phyloP scores from a whole-genome alignment of 805 yeast species.

The Lachancea sp. region DNA sequence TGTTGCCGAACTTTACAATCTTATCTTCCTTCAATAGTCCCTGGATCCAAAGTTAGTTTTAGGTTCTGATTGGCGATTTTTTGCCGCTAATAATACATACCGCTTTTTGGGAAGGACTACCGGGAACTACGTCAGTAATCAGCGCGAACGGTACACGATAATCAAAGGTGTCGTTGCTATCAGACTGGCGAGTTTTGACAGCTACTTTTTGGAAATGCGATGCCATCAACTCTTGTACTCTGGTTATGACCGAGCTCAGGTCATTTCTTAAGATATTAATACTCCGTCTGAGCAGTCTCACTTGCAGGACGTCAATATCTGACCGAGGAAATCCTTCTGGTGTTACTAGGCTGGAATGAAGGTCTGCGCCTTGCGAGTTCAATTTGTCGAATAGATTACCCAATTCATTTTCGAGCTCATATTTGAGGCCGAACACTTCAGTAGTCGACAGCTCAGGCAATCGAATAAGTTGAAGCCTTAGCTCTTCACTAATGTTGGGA shows the following conservation, averaged over 20 bases:
- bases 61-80: neutral
- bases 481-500: neutral
- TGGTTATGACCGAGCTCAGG: constrained; percentile 41
- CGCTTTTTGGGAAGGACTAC: constrained; percentile 51
- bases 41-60: constrained; percentile 16
- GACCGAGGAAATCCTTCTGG: constrained; percentile 79
- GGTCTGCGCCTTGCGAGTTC: constrained; percentile 43
- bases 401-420: constrained; percentile 38
- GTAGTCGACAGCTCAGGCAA: constrained; percentile 14
- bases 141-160: constrained; percentile 47
- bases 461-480: neutral
- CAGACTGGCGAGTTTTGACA: neutral
- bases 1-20: constrained; percentile 46
- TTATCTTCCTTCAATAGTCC: constrained; percentile 54
- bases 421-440: constrained; percentile 32
- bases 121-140: constrained; percentile 42
- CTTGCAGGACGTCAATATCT: constrained; percentile 72
- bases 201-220: constrained; percentile 34
- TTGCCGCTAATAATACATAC: neutral
- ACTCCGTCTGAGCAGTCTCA: constrained; percentile 55
- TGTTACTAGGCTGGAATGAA: constrained; percentile 60
- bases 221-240: constrained; percentile 42
- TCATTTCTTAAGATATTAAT: constrained; percentile 71
- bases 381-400: constrained; percentile 39
- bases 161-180: neutral